Evolutionary conservation across 1,284 basidiomycete genomes (phyloP).

Genomic region (Blastosporella zonata): DNA sequence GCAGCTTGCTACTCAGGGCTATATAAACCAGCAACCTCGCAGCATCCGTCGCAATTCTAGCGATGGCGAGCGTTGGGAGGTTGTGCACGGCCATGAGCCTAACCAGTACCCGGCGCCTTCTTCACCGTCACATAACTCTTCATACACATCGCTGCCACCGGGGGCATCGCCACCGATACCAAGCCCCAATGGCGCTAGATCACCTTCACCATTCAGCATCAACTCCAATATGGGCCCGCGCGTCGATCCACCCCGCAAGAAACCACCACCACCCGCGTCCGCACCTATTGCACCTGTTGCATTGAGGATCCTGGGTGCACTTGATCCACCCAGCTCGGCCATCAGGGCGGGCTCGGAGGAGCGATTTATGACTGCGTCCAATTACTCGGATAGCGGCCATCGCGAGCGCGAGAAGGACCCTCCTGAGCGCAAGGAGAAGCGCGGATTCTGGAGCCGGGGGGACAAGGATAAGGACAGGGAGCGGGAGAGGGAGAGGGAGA

Average conservation of each 20-base stretch:
- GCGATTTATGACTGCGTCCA: slow-evolving; percentile 23
- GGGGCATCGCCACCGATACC: slow-evolving; percentile 40
- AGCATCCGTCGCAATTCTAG: slow-evolving; percentile 19
- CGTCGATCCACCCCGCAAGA: slow-evolving; percentile 4
- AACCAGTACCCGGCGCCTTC: slow-evolving; percentile 30
- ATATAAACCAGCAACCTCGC: slow-evolving; percentile 13
- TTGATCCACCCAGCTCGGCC: slow-evolving; percentile 48
- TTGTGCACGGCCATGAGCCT: slow-evolving; percentile 33
- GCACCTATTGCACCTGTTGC: slow-evolving; percentile 32
- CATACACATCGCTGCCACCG: slow-evolving; percentile 40
- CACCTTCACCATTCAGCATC: slow-evolving; percentile 43
- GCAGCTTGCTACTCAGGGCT: not conserved
- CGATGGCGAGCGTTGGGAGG: slow-evolving; percentile 43
- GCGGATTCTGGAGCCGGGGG: slow-evolving; percentile 48
- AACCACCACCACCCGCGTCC: slow-evolving; percentile 23
- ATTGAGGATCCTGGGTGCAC: slow-evolving; percentile 53
- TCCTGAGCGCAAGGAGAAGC: slow-evolving; percentile 36
- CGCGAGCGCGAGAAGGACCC: slow-evolving; percentile 23
- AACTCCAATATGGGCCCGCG: slow-evolving; percentile 24
- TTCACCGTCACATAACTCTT: slow-evolving; percentile 44
- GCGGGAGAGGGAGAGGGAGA: slow-evolving; percentile 29
- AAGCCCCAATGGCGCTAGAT: slow-evolving; percentile 30
- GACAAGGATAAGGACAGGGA: slow-evolving; percentile 23
- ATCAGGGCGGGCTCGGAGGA: slow-evolving; percentile 32
- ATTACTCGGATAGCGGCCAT: slow-evolving; percentile 28